phyloP scores from a whole-genome alignment of 1,139 yeast genomes.

The Arxiozyma telluris region DNA sequence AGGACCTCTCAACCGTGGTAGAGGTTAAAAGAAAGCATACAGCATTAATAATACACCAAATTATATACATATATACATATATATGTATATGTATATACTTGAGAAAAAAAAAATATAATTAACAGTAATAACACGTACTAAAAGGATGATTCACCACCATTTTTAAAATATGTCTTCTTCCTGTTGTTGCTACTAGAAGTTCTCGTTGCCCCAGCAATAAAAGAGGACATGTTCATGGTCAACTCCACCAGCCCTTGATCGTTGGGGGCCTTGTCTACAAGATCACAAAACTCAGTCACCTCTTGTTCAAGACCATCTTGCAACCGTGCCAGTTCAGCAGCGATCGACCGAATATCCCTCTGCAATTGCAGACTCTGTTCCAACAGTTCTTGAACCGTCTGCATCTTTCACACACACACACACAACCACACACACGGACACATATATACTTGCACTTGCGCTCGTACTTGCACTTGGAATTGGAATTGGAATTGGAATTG shows the following conservation, averaged over 20 bases:
- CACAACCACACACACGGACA: too few species aligned
- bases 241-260: neutral
- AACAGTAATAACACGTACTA: too few species aligned
- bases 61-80: neutral
- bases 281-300: conserved; percentile 1
- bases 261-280: neutral
- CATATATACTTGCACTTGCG: too few species aligned
- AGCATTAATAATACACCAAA: neutral
- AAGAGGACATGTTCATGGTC: conserved; percentile 1
- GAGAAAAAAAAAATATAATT: neutral
- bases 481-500: too few species aligned
- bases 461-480: too few species aligned
- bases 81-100: neutral
- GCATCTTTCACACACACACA: neutral
- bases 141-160: too few species aligned
- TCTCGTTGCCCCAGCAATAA: neutral
- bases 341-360: conserved; percentile 16
- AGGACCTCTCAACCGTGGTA: conserved; percentile 38
- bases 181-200: neutral
- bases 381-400: conserved; percentile 4
- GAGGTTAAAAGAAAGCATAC: conserved; percentile 1
- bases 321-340: neutral
- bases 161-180: neutral
- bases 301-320: conserved; percentile 1
- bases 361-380: conserved; percentile 17